Evolutionary conservation across 257 asterid genomes (phyloP).

Genomic region (Verbena officinalis): DNA sequence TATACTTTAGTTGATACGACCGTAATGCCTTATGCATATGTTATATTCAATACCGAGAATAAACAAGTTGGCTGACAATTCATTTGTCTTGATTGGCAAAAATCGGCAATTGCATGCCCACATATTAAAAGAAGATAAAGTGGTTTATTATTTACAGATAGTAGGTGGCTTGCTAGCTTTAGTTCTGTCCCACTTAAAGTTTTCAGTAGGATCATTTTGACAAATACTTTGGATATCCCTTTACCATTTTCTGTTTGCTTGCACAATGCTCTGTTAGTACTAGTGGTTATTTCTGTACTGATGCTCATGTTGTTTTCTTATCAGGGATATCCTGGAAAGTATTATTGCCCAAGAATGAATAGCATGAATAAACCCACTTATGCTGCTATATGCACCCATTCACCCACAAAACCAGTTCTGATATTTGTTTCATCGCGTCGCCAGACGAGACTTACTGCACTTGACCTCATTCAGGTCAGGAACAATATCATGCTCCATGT

Average conservation of each 20-base stretch:
- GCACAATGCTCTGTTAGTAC: constrained; percentile 20
- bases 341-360: constrained; percentile 99
- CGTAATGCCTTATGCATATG: too few species aligned
- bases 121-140: constrained; percentile 1
- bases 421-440: constrained; percentile 99
- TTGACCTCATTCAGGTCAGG: constrained; percentile 95
- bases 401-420: constrained; percentile 96
- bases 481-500: constrained; percentile 19
- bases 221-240: background rate
- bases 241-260: constrained; percentile 17
- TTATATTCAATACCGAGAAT: too few species aligned
- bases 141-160: constrained; percentile 14
- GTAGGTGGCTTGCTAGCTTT: constrained; percentile 8
- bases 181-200: background rate
- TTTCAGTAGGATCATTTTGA: constrained; percentile 9
- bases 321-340: constrained; percentile 99
- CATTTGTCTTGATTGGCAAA: too few species aligned
- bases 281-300: constrained; percentile 13
- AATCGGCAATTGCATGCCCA: background rate
- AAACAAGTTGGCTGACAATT: too few species aligned
- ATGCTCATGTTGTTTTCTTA: constrained; percentile 22
- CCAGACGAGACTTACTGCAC: constrained; percentile 97
- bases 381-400: constrained; percentile 98
- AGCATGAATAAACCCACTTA: constrained; percentile 98
- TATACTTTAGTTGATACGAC: too few species aligned